These are phyloP conservation scores for Gynostemma pentaphyllum DNA, from an alignment of 306 rosid genomes.

Conservation along the genomic window DNA sequence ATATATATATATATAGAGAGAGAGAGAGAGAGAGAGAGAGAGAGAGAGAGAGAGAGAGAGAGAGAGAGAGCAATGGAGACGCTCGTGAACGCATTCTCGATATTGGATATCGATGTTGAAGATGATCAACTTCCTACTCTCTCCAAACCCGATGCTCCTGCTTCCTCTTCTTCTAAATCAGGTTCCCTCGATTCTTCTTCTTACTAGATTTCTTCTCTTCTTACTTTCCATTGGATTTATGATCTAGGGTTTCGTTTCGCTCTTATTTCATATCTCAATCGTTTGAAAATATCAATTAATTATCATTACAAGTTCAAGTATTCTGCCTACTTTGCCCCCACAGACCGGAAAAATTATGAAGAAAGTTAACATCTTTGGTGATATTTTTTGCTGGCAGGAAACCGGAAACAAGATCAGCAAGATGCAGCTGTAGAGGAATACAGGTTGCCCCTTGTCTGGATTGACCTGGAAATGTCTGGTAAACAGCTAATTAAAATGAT, in stretches of 20 bases:
- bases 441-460: slow-evolving; percentile 88
- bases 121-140: slow-evolving; percentile 26
- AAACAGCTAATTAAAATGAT: background rate
- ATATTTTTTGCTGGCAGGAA: background rate
- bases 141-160: slow-evolving; percentile 1
- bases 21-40: too few relatives aligned
- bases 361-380: slow-evolving; percentile 25
- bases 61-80: slow-evolving; percentile 27
- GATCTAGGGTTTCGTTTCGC: background rate
- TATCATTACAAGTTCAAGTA: background rate
- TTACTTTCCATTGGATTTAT: background rate
- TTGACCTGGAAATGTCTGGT: slow-evolving; percentile 99
- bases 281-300: too few relatives aligned
- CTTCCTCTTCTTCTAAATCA: background rate
- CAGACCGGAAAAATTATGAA: slow-evolving; percentile 32
- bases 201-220: background rate
- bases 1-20: too few relatives aligned
- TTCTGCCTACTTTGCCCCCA: background rate
- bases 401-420: slow-evolving; percentile 20
- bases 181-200: background rate
- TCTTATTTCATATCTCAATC: background rate
- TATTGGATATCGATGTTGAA: slow-evolving; percentile 53
- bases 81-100: slow-evolving; percentile 47
- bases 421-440: slow-evolving; percentile 25
- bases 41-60: background rate